Evolutionary conservation across 208 protist genomes (phyloP).

Genomic region (Borovskyia barvae): DNA sequence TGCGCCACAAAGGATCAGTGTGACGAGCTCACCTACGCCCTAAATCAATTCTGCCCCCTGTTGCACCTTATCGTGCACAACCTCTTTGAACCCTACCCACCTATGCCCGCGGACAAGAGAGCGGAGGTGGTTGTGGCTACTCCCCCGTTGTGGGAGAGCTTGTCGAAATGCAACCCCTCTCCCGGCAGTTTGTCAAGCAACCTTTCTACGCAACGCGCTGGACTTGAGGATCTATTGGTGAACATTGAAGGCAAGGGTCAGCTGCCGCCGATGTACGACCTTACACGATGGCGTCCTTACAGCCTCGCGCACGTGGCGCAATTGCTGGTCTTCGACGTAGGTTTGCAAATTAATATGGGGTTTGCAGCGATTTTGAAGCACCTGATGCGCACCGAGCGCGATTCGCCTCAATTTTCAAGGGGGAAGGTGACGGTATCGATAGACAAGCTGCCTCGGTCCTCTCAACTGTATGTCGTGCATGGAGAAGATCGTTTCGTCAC

Average conservation of each 20-base stretch:
- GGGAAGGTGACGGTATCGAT: neutral
- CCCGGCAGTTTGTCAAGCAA: neutral
- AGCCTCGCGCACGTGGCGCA: slow-evolving; percentile 47
- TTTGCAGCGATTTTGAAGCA: slow-evolving; percentile 31
- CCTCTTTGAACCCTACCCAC: slow-evolving; percentile 67
- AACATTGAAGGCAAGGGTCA: slow-evolving; percentile 20
- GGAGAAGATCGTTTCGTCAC: slow-evolving; percentile 19
- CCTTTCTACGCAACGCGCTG: slow-evolving; percentile 9
- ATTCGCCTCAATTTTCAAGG: neutral
- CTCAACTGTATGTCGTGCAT: slow-evolving; percentile 30
- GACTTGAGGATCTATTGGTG: slow-evolving; percentile 58
- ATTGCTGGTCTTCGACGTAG: slow-evolving; percentile 60
- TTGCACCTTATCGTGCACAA: slow-evolving; percentile 84
- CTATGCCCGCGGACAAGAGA: slow-evolving; percentile 48
- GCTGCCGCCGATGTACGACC: slow-evolving; percentile 41
- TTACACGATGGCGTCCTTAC: slow-evolving; percentile 67
- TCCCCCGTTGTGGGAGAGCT: slow-evolving; percentile 62
- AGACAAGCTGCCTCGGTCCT: slow-evolving; percentile 12
- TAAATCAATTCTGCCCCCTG: slow-evolving; percentile 46
- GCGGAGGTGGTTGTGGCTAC: slow-evolving; percentile 81
- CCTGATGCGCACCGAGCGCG: neutral
- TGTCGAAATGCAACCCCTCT: slow-evolving; percentile 21
- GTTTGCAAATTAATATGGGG: slow-evolving; percentile 51
- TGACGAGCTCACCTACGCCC: slow-evolving; percentile 46
- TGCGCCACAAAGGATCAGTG: slow-evolving; percentile 77